Percentiles rank a stretch among this genome's conserved stretches.
phyloP scores from a whole-genome alignment of 208 protist species.

The Leishmania braziliensis region DNA sequence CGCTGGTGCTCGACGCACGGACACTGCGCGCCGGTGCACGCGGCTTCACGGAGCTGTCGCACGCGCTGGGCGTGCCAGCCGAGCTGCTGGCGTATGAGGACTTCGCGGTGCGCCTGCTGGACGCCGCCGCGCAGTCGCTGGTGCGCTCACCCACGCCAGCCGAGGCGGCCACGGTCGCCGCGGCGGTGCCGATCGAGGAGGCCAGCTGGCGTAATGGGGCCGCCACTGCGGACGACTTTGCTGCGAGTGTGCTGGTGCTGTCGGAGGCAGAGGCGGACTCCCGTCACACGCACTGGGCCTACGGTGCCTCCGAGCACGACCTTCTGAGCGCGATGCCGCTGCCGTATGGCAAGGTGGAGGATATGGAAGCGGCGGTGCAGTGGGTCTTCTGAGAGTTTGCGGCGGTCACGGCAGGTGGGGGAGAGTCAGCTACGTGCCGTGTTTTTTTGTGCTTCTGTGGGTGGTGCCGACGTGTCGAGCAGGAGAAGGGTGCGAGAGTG shows the following conservation, averaged over 20 bases:
- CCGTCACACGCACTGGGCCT: constrained; percentile 25
- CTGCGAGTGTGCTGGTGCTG: constrained; percentile 17
- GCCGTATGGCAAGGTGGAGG: constrained; percentile 15
- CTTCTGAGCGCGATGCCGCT: constrained; percentile 22
- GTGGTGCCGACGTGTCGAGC: too few species aligned
- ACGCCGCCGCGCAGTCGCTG: constrained; percentile 2
- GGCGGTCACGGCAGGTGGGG: not conserved
- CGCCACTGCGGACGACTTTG: not conserved
- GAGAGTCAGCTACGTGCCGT: too few species aligned
- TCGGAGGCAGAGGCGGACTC: constrained; percentile 13
- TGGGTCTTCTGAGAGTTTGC: constrained; percentile 1
- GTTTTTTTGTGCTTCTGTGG: too few species aligned
- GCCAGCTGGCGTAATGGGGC: not conserved
- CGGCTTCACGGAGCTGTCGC: constrained; percentile 19
- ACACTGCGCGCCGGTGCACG: constrained; percentile 14
- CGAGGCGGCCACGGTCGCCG: constrained; percentile 8
- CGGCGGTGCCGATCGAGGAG: not conserved
- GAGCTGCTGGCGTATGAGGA: constrained; percentile 27
- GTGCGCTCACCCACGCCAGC: constrained; percentile 12
- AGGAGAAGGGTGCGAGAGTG: too few species aligned
- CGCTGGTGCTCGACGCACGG: constrained; percentile 31
- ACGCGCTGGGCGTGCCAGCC: constrained; percentile 16
- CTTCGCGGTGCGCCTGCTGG: constrained; percentile 17
- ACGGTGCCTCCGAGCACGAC: constrained; percentile 27
- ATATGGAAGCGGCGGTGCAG: constrained; percentile 3